Conservation (phyloP, 2,329 filamentous ascomycete genomes). For the Phialemoniopsis sp. region DNA sequence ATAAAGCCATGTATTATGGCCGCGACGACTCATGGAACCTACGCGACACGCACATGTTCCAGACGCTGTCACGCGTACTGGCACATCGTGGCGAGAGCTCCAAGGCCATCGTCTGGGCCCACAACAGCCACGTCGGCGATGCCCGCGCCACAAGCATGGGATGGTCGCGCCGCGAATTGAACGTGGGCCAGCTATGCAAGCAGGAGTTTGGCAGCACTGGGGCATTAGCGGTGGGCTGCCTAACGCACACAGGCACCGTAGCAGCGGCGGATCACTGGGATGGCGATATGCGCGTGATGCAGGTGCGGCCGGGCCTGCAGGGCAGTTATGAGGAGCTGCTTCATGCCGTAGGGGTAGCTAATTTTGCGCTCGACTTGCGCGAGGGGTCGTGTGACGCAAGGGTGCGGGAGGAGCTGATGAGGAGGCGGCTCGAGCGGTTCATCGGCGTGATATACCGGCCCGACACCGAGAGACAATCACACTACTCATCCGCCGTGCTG, state of each 20-base stretch:
- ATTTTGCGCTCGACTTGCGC: conserved; percentile 42
- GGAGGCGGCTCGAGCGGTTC: conserved; percentile 40
- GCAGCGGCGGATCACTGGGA: conserved; percentile 47
- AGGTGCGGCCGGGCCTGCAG: conserved; percentile 35
- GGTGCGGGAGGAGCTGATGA: conserved; percentile 27
- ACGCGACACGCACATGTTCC: conserved; percentile 48
- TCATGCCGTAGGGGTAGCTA: conserved; percentile 37
- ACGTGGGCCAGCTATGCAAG: conserved; percentile 49
- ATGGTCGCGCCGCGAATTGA: conserved; percentile 34
- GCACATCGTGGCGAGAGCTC: conserved; percentile 27
- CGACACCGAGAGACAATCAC: conserved; percentile 40
- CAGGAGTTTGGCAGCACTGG: conserved; percentile 29
- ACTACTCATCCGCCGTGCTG: conserved; percentile 41
- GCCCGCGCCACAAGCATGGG: conserved; percentile 48
- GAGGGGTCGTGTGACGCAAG: conserved; percentile 23
- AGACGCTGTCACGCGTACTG: conserved; percentile 37
- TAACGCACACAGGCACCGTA: conserved; percentile 45
- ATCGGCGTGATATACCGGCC: conserved; percentile 50
- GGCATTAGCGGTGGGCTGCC: conserved; percentile 30
- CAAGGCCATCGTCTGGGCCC: conserved; percentile 49
- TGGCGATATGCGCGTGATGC: conserved; percentile 44
- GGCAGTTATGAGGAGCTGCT: conserved; percentile 45
- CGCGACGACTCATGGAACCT: conserved; percentile 44
- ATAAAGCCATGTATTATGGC: conserved; percentile 46
- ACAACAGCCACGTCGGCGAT: conserved; percentile 49